These are phyloP conservation scores for Xylaria sp. DNA, from an alignment of 2,329 filamentous ascomycete species.

Conservation along the genomic window DNA sequence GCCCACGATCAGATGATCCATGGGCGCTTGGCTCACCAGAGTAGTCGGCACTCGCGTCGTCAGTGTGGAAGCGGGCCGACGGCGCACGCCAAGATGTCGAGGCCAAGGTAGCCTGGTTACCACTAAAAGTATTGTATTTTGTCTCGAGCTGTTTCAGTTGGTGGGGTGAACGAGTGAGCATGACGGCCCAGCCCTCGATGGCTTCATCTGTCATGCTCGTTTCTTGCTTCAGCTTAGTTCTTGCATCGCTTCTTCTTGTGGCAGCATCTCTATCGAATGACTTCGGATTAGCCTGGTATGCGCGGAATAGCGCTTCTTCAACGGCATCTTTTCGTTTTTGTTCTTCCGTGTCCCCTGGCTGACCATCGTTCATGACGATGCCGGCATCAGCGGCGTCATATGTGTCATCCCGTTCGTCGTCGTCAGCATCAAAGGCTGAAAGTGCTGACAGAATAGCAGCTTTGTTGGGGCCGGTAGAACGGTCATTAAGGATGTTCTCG, in stretches of 20 bases:
- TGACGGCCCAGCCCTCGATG: constrained; percentile 89
- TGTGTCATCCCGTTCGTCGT: constrained; percentile 94
- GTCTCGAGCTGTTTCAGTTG: constrained; percentile 65
- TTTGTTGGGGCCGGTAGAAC: constrained; percentile 63
- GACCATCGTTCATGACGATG: constrained; percentile 69
- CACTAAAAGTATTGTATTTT: constrained; percentile 60
- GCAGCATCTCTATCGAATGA: constrained; percentile 67
- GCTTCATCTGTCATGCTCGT: constrained; percentile 90
- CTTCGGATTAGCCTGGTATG: constrained; percentile 59
- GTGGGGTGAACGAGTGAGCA: constrained; percentile 69
- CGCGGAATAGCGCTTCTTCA: constrained; percentile 69
- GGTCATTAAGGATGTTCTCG: constrained; percentile 66
- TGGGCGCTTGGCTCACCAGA: constrained; percentile 36
- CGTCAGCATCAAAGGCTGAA: constrained; percentile 84
- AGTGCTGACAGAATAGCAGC: constrained; percentile 84
- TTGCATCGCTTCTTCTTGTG: constrained; percentile 59
- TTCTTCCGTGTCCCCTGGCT: constrained; percentile 50
- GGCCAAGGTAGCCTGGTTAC: constrained; percentile 59
- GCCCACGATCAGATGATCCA: constrained; percentile 43
- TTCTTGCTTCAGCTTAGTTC: constrained; percentile 62
- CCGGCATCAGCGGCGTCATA: constrained; percentile 92
- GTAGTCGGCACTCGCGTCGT: constrained; percentile 46
- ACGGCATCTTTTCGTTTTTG: constrained; percentile 43
- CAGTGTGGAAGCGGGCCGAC: constrained; percentile 50
- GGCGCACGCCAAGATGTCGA: constrained; percentile 60